Evolutionary conservation across 208 protist species (phyloP).

Genomic region (Wallacemonas rigidus): DNA sequence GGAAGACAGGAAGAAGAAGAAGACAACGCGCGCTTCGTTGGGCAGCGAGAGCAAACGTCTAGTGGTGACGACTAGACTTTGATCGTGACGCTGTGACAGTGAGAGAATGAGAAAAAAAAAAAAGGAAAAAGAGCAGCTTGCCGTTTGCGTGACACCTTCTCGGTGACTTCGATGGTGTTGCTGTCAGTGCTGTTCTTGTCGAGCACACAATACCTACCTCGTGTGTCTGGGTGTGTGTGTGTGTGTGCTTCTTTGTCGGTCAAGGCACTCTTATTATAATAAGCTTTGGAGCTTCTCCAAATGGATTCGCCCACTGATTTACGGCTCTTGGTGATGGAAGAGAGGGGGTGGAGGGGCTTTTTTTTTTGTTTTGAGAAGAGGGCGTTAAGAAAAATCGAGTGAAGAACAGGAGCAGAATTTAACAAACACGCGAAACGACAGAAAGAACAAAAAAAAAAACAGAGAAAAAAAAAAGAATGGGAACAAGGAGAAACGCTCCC

Average conservation of each 20-base stretch:
- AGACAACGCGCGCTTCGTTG: too few relatives aligned
- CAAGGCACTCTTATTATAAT: neutral
- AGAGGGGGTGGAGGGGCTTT: neutral
- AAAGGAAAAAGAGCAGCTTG: neutral
- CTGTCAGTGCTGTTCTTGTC: neutral
- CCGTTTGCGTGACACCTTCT: neutral
- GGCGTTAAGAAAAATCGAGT: constrained; percentile 9
- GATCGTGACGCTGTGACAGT: neutral
- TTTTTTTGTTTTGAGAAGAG: neutral
- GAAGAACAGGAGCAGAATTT: constrained; percentile 17
- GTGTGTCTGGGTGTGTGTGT: neutral
- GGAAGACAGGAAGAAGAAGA: too few relatives aligned
- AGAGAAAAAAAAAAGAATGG: constrained; percentile 14
- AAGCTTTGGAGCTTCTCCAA: neutral
- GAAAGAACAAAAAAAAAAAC: constrained; percentile 21
- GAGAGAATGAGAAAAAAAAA: neutral
- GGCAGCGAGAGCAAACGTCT: too few relatives aligned
- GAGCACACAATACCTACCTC: too few relatives aligned
- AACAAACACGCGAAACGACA: constrained; percentile 11
- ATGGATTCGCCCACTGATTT: neutral
- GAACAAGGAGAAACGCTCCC: neutral
- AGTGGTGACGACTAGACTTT: neutral
- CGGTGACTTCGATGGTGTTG: neutral
- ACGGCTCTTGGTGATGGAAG: neutral
- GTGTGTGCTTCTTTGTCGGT: neutral